Base-by-base conservation (phyloP, 192 early-diverging fungal genomes). In the Entomortierella parvispora region DNA sequence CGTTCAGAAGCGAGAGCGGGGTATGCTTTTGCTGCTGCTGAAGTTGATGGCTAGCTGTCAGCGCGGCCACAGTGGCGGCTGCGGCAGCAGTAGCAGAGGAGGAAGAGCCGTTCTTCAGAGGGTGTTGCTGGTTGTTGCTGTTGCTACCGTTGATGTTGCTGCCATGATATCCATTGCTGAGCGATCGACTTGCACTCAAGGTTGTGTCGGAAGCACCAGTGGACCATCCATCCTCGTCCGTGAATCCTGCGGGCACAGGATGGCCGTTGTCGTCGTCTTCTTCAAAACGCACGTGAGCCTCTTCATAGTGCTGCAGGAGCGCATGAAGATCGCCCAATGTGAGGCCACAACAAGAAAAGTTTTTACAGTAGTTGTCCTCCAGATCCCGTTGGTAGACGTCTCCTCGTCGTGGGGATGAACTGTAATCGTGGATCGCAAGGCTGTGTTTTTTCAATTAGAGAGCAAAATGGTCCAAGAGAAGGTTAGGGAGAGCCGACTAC, bases 241-340 rank as follows among this genome's bases (percentile, higher is more conserved):
- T 66, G 56, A 77, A 77, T 4, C 74, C 74, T 25, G 74, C 65
- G 20, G 66, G 59, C 2, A 68, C 74, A 1, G 74, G 74, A 20
- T 68, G 74, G 32, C 66, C 71, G 56, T 75, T 68, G 43, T 77
- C 74, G 23, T 77, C 74, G 61, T 98, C 96, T 15, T 93, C 90
- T 69, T 96, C 96, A 45, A 95, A 87, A 50, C 90, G 89, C 59
- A 95, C 94, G 60, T 98, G 96, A 71, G 87, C 90, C 79, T 99
- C 97, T 82, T 99, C 97, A 69, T 95, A 97, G 82, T 99, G 97
- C 83, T 96, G 94, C 44, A 99, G 83, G 58, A 99, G 91, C 74
- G 95, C 96, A 85, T 99, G 97, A 67, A 99, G 83, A 79, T 95
- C 93, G 58, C 88, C 89, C 34, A 99, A 85, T 29, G 92, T 82